Evolutionary conservation across 108 stramenopile species (phyloP), one percentile per base, ranked within the genome.

Genomic region (Aureococcus anophagefferens): DNA sequence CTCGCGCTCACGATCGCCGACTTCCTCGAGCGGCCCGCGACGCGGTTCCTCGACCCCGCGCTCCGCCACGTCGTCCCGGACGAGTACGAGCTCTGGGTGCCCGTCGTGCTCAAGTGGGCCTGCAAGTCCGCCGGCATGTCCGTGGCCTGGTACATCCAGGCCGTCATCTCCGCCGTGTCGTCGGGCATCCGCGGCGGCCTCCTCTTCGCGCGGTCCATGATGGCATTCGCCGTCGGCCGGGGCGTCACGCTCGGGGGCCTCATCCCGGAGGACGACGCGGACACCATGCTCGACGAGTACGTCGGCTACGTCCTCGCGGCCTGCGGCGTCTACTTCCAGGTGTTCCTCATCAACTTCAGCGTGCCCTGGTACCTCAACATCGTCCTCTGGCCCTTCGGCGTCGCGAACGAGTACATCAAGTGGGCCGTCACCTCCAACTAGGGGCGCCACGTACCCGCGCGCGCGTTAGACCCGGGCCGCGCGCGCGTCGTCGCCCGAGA

Each of bases 171-270:
- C 63, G 92, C 94, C 0, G 83, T 93, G 68, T 86, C 91, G 31
- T 92, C 92, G 5, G 88, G 93, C 0, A 72, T 95, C 21, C 81
- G 80, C n/a, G 96, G 96, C 15, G 96, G 92, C 5, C 79, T 94
- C 29, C 84, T 95, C 74, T 87, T 95, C 80, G 68, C 92, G 18
- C 82, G 91, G 0, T 83, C 89, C n/a, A 69, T 88, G 30, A 74
- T 88, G 64, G 63, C 65, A 33, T n/a, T n/a, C n/a, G n/a, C n/a
- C n/a, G n/a, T n/a, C n/a, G n/a, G n/a, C n/a, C n/a, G n/a, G n/a
- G n/a, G n/a, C n/a, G n/a, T n/a, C n/a, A 64, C 74, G 18, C 63
- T 83, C 25, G 80, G 77, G 65, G 90, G 88, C 28, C 51, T 87
- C 25, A 78, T 84, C 36, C 73, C 78, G 35, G 82, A 90, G 63